A percentile compares a stretch with the other conserved stretches of the same genome.
phyloP scores from a whole-genome alignment of 345 rosid genomes.

The Cardamine occulta region DNA sequence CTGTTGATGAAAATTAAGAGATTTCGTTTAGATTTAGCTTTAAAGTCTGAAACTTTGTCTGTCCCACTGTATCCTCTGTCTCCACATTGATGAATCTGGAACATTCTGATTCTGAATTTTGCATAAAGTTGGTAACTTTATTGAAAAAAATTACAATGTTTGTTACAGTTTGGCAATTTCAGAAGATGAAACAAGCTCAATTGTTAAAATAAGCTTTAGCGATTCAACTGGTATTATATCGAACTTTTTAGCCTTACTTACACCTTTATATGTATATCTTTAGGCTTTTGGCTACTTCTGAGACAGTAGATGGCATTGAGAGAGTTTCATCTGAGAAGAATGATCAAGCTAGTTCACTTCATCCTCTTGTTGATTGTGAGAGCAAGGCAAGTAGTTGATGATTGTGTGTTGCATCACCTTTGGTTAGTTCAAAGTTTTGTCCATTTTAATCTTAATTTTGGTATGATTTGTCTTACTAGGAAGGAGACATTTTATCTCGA shows the following conservation, averaged over 20 bases:
- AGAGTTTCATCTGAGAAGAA: constrained; percentile 44
- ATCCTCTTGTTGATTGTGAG: constrained; percentile 65
- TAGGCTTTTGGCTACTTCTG: constrained; percentile 70
- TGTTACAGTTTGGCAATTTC: background rate
- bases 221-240: background rate
- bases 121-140: constrained; percentile 9
- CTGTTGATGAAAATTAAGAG: constrained; percentile 24
- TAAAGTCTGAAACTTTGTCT: constrained; percentile 4
- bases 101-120: constrained; percentile 27
- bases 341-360: constrained; percentile 47
- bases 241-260: background rate
- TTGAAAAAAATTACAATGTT: background rate
- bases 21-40: background rate
- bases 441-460: constrained; percentile 44
- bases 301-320: constrained; percentile 48
- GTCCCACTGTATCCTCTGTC: constrained; percentile 1
- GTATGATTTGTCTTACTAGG: constrained; percentile 57
- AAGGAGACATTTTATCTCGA: constrained; percentile 79
- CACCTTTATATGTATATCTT: background rate
- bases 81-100: constrained; percentile 34
- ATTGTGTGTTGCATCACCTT: constrained; percentile 22
- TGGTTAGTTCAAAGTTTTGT: background rate
- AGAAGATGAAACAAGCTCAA: constrained; percentile 9
- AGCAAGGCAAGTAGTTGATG: constrained; percentile 61
- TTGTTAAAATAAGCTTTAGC: background rate